Base-by-base conservation (phyloP, 2,329 filamentous ascomycete genomes). In the Dactylellina leptospora region DNA sequence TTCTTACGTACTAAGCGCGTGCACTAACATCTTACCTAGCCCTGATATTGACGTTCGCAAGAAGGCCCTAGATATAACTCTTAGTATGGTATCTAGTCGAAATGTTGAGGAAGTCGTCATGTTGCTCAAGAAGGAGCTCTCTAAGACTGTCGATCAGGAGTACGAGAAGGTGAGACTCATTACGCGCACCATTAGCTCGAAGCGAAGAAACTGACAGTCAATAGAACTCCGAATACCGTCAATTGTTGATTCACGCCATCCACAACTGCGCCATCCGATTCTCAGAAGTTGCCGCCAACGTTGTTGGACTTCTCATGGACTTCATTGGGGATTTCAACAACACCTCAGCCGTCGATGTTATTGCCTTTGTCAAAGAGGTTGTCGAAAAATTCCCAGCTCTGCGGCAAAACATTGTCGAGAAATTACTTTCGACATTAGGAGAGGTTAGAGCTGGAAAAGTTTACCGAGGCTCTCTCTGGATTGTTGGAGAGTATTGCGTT, bases 251-350 rank as follows among this genome's bases (percentile, higher is more conserved):
- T 76, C 92, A 97, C 80, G 92, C 93, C 36, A 99, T 99, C 78
- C 95, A 99, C 80, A 92, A 96, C 80, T 97, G 95, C 80, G 95
- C 95, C 77, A 97, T 99, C 84, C 97, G 96, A 79, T 97, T 97
- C 83, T 97, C 95, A 9, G 93, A 99, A 81, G 93, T 99, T 74
- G 95, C 95, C 23, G 91, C 93, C 47, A 97, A 92, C 78, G 95
- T 99, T 13, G 95, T 99, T 60, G 95, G 95, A 75, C 86, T 97
- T 45, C 85, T 99, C 59, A 99, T 99, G 95, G 95, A 99, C 81
- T 97, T 97, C 79, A 97, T 99, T 78, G 92, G 91, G 55, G 95
- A 99, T 80, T 97, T 97, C 80, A 97, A 96, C 83, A 97, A 96
- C 78, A 90, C 91, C 45, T 96, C 93, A 1, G 95, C 95, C 0